phyloP scores from a whole-genome alignment of 164 flowering plant genomes.

The Liquidambar formosana region DNA sequence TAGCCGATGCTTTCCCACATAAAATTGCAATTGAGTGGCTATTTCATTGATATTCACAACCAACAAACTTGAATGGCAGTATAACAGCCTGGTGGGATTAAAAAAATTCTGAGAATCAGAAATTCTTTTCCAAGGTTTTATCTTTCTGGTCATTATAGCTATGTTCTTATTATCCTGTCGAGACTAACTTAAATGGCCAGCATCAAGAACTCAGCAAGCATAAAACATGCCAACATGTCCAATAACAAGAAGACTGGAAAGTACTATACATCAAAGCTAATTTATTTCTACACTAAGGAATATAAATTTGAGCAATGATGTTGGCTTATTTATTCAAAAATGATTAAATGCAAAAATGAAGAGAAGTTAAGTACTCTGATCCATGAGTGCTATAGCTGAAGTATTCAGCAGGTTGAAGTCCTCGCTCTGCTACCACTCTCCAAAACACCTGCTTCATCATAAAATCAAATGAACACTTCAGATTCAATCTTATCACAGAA shows the following conservation, averaged over 20 bases:
- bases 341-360: not conserved
- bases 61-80: not conserved
- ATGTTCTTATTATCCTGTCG: not conserved
- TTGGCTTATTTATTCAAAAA: not conserved
- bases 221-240: not conserved
- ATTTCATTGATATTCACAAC: not conserved
- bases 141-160: not conserved
- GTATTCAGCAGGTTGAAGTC: constrained; percentile 1
- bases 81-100: not conserved
- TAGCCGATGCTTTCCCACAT: not conserved
- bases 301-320: constrained; percentile 1
- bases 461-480: not conserved
- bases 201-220: not conserved
- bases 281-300: not conserved
- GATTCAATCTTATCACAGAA: not conserved
- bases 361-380: constrained; percentile 33
- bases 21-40: not conserved
- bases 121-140: not conserved
- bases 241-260: no score
- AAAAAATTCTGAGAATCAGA: not conserved
- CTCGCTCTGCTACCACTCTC: not conserved
- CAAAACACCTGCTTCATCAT: constrained; percentile 17
- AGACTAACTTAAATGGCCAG: not conserved
- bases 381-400: constrained; percentile 31
- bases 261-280: not conserved